Base-by-base conservation (phyloP, 2,329 filamentous ascomycete species). In the Sclerotinia borealis region DNA sequence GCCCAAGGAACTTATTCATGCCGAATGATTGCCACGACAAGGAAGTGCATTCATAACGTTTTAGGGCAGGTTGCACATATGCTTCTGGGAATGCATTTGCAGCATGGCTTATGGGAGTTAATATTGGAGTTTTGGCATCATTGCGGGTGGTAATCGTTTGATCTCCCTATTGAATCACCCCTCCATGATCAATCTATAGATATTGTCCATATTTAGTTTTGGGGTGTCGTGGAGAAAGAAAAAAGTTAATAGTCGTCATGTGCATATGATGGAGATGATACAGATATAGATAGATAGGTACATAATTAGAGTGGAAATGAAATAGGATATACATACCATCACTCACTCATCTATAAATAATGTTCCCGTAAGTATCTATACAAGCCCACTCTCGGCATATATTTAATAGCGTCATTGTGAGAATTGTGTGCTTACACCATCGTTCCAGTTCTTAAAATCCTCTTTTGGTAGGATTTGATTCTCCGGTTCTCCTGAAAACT, bases 1-100 rank as follows among this genome's bases (percentile, higher is more conserved):
- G 72, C 93, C 93, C 3, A 92, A 89, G 78, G 84, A 87, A 66
- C 78, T 88, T 68, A 84, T 93, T 72, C 85, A 85, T 49, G 82
- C 81, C 55, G 77, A 79, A 61, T 77, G 69, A 69, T 41, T 10
- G 39, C 13, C 11, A 45, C n/a, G n/a, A 7, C 4, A 31, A 45
- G 9, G 27, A 22, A 19, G 27, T 27, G 19, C 52, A 31, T 34
- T 56, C 8, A 13, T 55, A 41, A 31, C 22, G 19, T 34, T 56
- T 29, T 31, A 43, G 19, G 52, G 37, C 11, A 25, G 54, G 27
- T 15, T 25, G 27, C 29, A 56, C n/a, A 56, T 43, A 58, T 45
- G 15, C 7, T 58, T 58, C 15, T 47, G 22, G 22, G 22, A n/a
- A n/a, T 34, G 29, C 31, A 25, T 31, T 56, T n/a, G 13, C 29